Conservation (phyloP, 768 basidiomycete genomes). For the Termitomyces sp. region DNA sequence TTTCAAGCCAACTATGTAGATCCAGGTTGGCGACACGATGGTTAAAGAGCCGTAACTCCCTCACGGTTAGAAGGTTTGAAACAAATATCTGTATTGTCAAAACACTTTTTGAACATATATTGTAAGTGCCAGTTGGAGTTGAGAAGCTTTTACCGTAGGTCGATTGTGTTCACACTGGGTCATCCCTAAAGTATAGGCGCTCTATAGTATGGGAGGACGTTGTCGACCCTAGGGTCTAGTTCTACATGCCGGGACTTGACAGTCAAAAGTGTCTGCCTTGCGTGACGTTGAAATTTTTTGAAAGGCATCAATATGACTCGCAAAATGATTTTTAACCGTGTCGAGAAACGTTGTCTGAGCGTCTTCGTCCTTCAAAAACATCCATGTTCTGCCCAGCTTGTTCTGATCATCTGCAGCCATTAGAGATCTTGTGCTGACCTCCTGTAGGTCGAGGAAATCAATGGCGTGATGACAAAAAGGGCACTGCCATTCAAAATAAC, state of each 20-base stretch:
- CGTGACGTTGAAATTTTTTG: neutral
- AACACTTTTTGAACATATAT: too few species aligned
- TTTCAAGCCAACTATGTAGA: too few species aligned
- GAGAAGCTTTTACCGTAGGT: constrained; percentile 3
- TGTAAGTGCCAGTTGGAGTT: neutral
- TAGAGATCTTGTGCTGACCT: constrained; percentile 24
- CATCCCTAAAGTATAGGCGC: too few species aligned
- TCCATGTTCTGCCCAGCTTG: constrained; percentile 29
- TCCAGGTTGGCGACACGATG: too few species aligned
- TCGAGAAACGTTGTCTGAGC: constrained; percentile 17
- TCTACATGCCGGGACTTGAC: neutral
- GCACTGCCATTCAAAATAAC: constrained; percentile 50
- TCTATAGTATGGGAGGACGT: neutral
- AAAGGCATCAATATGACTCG: neutral
- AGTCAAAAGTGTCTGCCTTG: neutral
- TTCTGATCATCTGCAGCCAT: constrained; percentile 12
- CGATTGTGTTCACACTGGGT: neutral
- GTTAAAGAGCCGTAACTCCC: too few species aligned
- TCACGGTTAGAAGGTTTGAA: too few species aligned
- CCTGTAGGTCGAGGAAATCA: constrained; percentile 37
- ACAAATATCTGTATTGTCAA: too few species aligned
- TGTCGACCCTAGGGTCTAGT: neutral
- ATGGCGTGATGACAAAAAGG: constrained; percentile 41
- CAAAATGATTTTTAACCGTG: constrained; percentile 26
- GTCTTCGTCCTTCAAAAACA: constrained; percentile 25